These are phyloP conservation scores for Botrytis fragariae DNA, from an alignment of 2,329 filamentous ascomycete genomes.

Conservation along the genomic window DNA sequence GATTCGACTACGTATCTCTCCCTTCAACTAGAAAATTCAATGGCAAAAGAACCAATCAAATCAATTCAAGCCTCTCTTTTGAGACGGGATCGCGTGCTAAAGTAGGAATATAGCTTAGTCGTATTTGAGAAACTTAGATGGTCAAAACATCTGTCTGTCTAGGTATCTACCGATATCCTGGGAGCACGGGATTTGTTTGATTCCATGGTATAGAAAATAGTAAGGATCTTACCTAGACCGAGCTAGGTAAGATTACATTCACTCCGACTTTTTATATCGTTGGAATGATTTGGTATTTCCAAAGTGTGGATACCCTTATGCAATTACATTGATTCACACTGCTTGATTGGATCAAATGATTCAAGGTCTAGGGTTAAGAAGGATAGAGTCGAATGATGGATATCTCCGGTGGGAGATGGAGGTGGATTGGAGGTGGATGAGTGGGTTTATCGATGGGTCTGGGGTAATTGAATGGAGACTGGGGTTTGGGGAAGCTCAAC, in stretches of 20 bases:
- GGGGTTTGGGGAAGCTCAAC: neutral
- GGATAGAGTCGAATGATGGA: neutral
- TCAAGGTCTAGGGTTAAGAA: neutral
- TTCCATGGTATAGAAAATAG: neutral
- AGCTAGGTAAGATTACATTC: neutral
- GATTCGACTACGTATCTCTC: neutral
- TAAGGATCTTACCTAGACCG: neutral
- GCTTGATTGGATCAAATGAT: neutral
- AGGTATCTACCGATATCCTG: neutral
- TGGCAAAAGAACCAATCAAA: neutral
- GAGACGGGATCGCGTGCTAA: too few relatives aligned
- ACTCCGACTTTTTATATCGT: neutral
- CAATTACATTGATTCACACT: neutral
- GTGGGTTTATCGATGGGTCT: neutral
- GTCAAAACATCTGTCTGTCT: neutral
- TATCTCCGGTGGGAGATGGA: neutral
- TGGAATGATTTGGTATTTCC: neutral
- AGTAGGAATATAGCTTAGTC: neutral
- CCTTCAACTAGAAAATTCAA: neutral
- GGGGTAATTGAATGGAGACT: neutral
- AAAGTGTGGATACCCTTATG: neutral
- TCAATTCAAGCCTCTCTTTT: neutral
- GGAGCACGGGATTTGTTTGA: neutral
- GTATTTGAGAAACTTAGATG: neutral
- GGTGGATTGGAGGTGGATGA: neutral